Evolutionary conservation across 345 rosid species (phyloP).

Genomic region (Gossypium herbaceum): DNA sequence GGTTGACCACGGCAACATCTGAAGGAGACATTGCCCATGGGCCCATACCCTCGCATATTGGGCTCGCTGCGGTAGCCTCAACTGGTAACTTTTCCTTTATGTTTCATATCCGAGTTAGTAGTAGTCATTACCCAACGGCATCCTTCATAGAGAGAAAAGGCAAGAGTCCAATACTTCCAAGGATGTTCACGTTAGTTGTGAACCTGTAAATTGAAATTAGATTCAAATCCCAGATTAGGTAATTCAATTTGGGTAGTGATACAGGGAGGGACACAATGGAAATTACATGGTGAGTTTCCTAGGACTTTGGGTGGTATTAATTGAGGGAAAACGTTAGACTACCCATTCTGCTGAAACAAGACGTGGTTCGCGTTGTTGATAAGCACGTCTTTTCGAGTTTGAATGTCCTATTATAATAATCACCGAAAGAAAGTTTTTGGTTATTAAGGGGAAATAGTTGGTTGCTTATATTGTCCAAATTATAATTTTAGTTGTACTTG

Average conservation of each 20-base stretch:
- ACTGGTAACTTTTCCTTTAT: not conserved
- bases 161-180: no score
- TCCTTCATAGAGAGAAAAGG: no score
- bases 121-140: no score
- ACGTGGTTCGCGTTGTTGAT: not conserved
- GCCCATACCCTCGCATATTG: not conserved
- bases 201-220: no score
- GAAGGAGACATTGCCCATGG: not conserved
- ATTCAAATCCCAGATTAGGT: no score
- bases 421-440: no score
- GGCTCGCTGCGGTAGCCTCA: not conserved
- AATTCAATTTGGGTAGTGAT: no score
- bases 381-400: not conserved
- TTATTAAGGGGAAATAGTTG: no score
- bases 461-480: no score
- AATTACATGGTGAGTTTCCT: not conserved
- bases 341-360: not conserved
- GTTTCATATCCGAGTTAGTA: not conserved
- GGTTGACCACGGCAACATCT: not conserved
- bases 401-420: no score
- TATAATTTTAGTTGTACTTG: not conserved
- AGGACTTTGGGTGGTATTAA: not conserved
- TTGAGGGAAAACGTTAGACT: not conserved
- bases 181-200: no score
- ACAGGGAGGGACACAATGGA: not conserved